Conservation (phyloP, 176 grass and related monocot genomes). For the Aegilops sharonensis region DNA sequence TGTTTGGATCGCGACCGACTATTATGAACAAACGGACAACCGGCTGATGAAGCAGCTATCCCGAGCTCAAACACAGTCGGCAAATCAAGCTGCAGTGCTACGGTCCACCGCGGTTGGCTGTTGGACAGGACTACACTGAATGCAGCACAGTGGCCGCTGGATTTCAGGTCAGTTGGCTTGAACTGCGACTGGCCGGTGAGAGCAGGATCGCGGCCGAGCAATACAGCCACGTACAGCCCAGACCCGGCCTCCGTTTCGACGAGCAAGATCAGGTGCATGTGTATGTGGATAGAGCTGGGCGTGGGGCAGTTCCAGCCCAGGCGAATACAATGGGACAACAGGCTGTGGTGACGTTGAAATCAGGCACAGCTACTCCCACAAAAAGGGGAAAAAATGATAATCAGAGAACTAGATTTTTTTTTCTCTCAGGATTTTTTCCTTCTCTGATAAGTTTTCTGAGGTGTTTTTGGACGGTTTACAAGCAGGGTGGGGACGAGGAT, state of each 20-base stretch:
- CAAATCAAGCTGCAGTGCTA: too few relatives aligned
- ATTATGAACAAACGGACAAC: too few relatives aligned
- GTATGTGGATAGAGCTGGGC: neutral
- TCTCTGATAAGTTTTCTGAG: neutral
- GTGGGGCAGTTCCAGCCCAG: constrained; percentile 18
- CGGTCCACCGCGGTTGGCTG: too few relatives aligned
- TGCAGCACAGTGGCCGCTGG: too few relatives aligned
- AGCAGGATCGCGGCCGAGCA: neutral
- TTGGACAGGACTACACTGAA: too few relatives aligned
- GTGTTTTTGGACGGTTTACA: constrained; percentile 19
- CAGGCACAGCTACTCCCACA: neutral
- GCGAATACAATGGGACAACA: constrained; percentile 43
- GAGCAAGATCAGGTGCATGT: neutral
- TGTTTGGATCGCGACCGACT: neutral
- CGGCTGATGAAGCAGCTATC: too few relatives aligned
- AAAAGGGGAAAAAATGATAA: too few relatives aligned
- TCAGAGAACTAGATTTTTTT: too few relatives aligned
- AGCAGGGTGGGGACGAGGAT: neutral
- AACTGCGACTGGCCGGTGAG: neutral
- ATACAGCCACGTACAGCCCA: neutral
- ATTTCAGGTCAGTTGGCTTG: too few relatives aligned
- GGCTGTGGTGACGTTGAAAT: constrained; percentile 43
- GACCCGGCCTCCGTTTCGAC: neutral
- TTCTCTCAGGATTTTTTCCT: too few relatives aligned
- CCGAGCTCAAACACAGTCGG: too few relatives aligned